These are phyloP conservation scores for Colletotrichum spinosum DNA, from an alignment of 2,329 filamentous ascomycete genomes.

Conservation along the genomic window DNA sequence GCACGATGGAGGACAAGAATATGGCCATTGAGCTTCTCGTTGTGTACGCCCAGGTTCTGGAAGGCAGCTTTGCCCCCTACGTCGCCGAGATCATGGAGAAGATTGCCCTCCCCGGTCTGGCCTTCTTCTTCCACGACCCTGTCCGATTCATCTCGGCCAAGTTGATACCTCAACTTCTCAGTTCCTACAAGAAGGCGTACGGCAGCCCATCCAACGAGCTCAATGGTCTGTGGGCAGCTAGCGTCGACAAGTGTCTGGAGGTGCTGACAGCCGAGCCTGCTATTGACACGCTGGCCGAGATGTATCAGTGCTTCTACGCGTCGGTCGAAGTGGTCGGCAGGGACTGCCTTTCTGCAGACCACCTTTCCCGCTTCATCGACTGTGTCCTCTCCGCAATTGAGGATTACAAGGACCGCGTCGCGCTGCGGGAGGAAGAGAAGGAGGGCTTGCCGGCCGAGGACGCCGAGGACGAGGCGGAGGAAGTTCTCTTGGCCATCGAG, in stretches of 20 bases:
- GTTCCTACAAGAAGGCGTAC: conserved; percentile 93
- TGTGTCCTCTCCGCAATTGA: conserved; percentile 86
- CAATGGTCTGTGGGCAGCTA: conserved; percentile 83
- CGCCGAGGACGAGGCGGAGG: conserved; percentile 89
- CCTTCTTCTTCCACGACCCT: conserved; percentile 99
- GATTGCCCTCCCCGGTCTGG: conserved; percentile 91
- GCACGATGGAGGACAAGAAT: conserved; percentile 97
- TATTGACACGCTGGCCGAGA: conserved; percentile 95
- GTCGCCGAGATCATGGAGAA: conserved; percentile 95
- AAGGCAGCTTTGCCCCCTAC: conserved; percentile 90
- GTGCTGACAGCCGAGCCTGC: conserved; percentile 93
- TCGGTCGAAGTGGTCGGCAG: conserved; percentile 94
- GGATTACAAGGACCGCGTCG: conserved; percentile 91
- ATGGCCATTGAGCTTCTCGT: conserved; percentile 99
- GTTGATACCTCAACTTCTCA: conserved; percentile 91
- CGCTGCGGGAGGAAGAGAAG: conserved; percentile 84
- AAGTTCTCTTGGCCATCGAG: conserved; percentile 90
- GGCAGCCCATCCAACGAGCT: conserved; percentile 84
- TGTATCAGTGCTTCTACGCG: conserved; percentile 99
- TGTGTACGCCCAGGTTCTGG: conserved; percentile 96
- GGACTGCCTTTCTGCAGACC: conserved; percentile 79
- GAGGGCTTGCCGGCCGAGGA: conserved; percentile 81
- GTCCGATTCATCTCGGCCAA: conserved; percentile 96
- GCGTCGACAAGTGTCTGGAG: conserved; percentile 91
- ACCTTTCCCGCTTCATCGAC: conserved; percentile 90